These are phyloP conservation scores for Collybia sordida DNA, from an alignment of 768 basidiomycete genomes.

Conservation along the genomic window DNA sequence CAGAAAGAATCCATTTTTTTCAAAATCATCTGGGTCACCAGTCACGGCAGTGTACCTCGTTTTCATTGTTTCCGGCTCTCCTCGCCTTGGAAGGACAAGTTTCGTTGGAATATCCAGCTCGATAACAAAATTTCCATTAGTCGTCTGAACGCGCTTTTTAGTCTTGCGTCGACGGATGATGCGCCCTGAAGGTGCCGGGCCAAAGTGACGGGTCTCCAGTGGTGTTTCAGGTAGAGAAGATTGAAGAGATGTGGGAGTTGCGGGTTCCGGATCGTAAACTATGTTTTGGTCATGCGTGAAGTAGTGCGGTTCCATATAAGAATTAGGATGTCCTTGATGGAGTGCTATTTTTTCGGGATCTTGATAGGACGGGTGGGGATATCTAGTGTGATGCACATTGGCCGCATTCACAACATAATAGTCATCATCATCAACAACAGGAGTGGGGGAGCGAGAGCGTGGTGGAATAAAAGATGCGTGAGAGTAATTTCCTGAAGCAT, in stretches of 20 bases:
- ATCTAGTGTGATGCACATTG: slow-evolving; percentile 54
- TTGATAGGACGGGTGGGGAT: slow-evolving; percentile 21
- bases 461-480: slow-evolving; percentile 48
- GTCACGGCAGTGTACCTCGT: slow-evolving; percentile 88
- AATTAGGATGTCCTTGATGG: slow-evolving; percentile 17
- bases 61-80: slow-evolving; percentile 71
- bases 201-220: slow-evolving; percentile 77
- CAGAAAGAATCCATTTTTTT: slow-evolving; percentile 78
- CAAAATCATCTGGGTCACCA: slow-evolving; percentile 92
- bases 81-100: slow-evolving; percentile 70
- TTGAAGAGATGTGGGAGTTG: slow-evolving; percentile 39
- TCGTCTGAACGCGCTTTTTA: slow-evolving; percentile 81
- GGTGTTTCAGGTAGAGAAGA: slow-evolving; percentile 48
- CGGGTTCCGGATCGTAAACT: slow-evolving; percentile 41
- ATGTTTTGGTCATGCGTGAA: slow-evolving; percentile 28
- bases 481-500: slow-evolving; percentile 59
- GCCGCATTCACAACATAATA: slow-evolving; percentile 59
- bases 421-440: slow-evolving; percentile 71
- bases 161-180: slow-evolving; percentile 68
- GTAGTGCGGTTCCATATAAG: slow-evolving; percentile 14
- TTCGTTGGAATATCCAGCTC: slow-evolving; percentile 84
- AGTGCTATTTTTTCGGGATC: slow-evolving; percentile 41
- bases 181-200: slow-evolving; percentile 83
- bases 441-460: slow-evolving; percentile 76
- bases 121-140: slow-evolving; percentile 86